Percentiles rank a stretch among this genome's conserved stretches.
Conservation (phyloP, 345 rosid genomes). For the Eucalyptus globulus region DNA sequence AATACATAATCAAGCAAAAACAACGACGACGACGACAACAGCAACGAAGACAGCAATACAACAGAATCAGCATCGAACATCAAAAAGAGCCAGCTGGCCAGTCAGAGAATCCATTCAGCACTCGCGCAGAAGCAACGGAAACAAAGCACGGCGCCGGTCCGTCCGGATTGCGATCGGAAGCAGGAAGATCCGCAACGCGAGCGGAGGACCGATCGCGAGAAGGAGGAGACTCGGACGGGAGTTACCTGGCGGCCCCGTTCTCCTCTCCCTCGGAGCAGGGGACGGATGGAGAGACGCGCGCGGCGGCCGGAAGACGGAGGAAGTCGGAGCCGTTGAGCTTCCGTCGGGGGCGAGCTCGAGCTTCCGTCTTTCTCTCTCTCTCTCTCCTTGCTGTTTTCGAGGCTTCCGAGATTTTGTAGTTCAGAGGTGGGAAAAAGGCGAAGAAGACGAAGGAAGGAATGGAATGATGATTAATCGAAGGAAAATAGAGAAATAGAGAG, state of each 20-base stretch:
- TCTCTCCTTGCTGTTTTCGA: constrained; percentile 9
- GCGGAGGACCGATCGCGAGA: neutral
- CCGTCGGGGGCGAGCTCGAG: neutral
- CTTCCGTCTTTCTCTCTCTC: neutral
- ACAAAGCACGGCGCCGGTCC: neutral
- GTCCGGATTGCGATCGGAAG: neutral
- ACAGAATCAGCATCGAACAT: neutral
- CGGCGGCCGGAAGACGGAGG: neutral
- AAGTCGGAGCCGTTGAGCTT: neutral
- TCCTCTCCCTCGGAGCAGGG: neutral
- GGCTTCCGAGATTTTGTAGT: constrained; percentile 10
- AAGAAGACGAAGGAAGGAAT: neutral
- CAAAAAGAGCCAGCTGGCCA: neutral
- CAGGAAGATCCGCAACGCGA: neutral
- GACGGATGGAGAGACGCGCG: neutral
- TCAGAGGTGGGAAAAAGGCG: neutral
- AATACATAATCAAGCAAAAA: neutral
- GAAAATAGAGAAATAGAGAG: neutral
- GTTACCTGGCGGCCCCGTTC: neutral
- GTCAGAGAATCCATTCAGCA: neutral
- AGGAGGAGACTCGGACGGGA: neutral
- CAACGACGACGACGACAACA: neutral
- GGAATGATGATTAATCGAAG: neutral
- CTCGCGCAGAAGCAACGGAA: neutral
- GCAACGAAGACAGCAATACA: neutral